These are phyloP conservation scores for Epichloe glyceriae DNA, from an alignment of 2,329 filamentous ascomycete species.

Conservation along the genomic window DNA sequence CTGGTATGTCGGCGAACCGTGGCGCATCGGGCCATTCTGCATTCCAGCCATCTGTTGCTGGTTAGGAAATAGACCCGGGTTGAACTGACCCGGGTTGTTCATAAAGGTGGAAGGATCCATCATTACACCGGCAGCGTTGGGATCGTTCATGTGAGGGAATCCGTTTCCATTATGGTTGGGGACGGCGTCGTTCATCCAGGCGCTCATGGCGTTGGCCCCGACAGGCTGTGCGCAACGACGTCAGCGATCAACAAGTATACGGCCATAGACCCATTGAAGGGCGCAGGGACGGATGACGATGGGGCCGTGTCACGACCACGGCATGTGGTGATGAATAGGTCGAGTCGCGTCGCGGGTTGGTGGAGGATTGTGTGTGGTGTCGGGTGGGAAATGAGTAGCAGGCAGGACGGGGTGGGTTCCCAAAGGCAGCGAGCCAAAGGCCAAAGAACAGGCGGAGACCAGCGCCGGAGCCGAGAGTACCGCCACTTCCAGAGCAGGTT, in stretches of 20 bases:
- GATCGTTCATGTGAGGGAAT: slow-evolving; percentile 52
- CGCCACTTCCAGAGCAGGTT: not conserved
- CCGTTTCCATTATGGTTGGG: slow-evolving; percentile 58
- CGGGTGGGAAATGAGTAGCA: slow-evolving; percentile 19
- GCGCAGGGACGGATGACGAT: slow-evolving; percentile 28
- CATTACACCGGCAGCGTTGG: slow-evolving; percentile 43
- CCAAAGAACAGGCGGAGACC: slow-evolving; percentile 2
- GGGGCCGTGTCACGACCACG: slow-evolving; percentile 33
- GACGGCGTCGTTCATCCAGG: slow-evolving; percentile 60
- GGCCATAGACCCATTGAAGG: slow-evolving; percentile 28
- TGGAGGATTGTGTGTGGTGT: slow-evolving; percentile 20
- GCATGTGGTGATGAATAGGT: slow-evolving; percentile 23
- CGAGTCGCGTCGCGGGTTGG: slow-evolving; percentile 30
- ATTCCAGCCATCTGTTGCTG: slow-evolving; percentile 45
- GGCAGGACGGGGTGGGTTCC: slow-evolving; percentile 4
- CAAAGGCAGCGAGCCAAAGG: not conserved
- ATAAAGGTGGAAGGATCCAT: slow-evolving; percentile 55
- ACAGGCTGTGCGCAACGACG: slow-evolving; percentile 30
- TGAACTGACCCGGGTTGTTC: slow-evolving; percentile 47
- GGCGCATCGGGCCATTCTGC: slow-evolving; percentile 76
- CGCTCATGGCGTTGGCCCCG: slow-evolving; percentile 48
- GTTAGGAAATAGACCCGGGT: slow-evolving; percentile 44
- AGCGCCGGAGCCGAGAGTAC: not conserved
- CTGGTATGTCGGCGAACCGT: slow-evolving; percentile 64
- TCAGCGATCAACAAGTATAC: slow-evolving; percentile 31